Percentiles rank a stretch among this genome's conserved stretches.
phyloP scores from a whole-genome alignment of 1,284 basidiomycete species.

The Apiotrichum siamense region DNA sequence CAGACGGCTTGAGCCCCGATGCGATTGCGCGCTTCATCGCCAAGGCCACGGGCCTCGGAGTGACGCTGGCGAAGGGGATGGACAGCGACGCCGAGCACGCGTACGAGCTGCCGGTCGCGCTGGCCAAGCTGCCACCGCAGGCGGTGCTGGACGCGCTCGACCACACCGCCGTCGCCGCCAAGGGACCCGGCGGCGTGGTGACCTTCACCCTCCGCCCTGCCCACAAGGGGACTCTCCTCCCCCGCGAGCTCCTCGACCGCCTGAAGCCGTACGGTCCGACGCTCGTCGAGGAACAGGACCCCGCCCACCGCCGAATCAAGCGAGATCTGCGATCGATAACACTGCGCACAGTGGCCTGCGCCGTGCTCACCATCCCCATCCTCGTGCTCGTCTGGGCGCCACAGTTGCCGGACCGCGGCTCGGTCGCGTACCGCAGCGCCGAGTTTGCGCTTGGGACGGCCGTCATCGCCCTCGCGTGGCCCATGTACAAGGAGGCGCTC shows the following conservation, averaged over 20 bases:
- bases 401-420: constrained; percentile 37
- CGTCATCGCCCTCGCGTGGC: constrained; percentile 49
- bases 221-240: too few species aligned
- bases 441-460: constrained; percentile 49
- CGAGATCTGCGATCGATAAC: constrained; percentile 33
- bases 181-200: too few species aligned
- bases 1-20: background rate
- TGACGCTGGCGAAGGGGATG: too few species aligned
- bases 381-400: constrained; percentile 52
- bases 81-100: background rate
- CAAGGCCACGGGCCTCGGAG: too few species aligned
- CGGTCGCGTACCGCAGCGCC: constrained; percentile 44
- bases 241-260: background rate
- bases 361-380: constrained; percentile 49
- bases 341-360: constrained; percentile 41
- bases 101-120: background rate
- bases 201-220: too few species aligned
- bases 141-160: too few species aligned
- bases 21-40: too few species aligned
- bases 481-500: constrained; percentile 47
- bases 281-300: constrained; percentile 8
- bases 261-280: constrained; percentile 4
- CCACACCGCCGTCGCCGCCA: too few species aligned
- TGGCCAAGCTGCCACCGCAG: too few species aligned
- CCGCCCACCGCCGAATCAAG: constrained; percentile 9